These are phyloP conservation scores for Bolboschoenus planiculmis DNA, from an alignment of 176 grass and related monocot genomes.

Conservation along the genomic window DNA sequence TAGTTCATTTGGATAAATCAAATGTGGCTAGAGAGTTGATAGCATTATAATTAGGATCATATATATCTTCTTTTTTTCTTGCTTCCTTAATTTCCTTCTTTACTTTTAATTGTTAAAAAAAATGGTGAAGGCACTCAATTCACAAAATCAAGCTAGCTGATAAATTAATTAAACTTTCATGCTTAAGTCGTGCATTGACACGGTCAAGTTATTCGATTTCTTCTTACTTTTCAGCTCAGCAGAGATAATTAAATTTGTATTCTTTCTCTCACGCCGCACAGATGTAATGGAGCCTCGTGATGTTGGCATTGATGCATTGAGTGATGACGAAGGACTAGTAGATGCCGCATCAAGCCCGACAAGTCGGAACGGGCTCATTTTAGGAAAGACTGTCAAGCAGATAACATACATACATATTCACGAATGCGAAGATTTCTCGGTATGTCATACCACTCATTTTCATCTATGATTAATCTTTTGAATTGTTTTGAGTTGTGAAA, in stretches of 20 bases:
- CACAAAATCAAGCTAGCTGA: background rate
- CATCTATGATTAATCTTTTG: background rate
- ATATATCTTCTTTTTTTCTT: background rate
- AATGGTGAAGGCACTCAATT: background rate
- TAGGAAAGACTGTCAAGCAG: slow-evolving; percentile 37
- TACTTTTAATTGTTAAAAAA: background rate
- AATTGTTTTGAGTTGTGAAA: background rate
- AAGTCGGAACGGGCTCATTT: slow-evolving; percentile 18
- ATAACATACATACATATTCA: slow-evolving; percentile 79
- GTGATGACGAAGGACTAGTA: slow-evolving; percentile 19
- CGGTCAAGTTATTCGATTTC: background rate
- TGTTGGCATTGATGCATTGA: slow-evolving; percentile 61
- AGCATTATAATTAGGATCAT: background rate
- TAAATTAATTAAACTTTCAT: background rate
- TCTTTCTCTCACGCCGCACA: background rate
- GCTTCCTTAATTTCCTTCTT: background rate
- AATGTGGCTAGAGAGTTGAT: too few species aligned
- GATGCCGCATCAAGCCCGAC: slow-evolving; percentile 32
- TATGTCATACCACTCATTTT: background rate
- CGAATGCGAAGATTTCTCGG: slow-evolving; percentile 70
- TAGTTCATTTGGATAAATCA: background rate
- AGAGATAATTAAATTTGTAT: background rate
- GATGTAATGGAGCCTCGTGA: slow-evolving; percentile 52
- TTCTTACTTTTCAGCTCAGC: background rate
- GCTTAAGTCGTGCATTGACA: background rate